These are phyloP conservation scores for Epichloe bromicola DNA, from an alignment of 2,329 filamentous ascomycete species.

Conservation along the genomic window DNA sequence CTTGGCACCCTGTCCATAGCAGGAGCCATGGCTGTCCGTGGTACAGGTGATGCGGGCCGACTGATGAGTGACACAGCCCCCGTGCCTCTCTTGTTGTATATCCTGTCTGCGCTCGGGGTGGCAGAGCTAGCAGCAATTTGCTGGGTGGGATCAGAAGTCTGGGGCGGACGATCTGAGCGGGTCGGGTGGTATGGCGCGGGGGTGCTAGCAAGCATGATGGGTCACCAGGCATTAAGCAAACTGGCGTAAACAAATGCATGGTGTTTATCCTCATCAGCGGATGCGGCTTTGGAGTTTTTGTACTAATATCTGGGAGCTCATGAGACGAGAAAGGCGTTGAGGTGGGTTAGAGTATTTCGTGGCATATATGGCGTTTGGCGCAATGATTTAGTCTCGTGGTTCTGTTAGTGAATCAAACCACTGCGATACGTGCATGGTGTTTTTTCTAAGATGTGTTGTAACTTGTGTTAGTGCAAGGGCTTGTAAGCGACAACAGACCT, in stretches of 20 bases:
- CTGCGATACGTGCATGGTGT: no score
- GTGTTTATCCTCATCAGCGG: neutral
- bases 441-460: no score
- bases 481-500: no score
- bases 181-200: constrained; percentile 16
- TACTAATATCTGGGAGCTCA: no score
- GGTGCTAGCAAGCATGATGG: constrained; percentile 19
- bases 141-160: constrained; percentile 21
- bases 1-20: constrained; percentile 15
- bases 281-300: no score
- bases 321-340: no score
- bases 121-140: constrained; percentile 20
- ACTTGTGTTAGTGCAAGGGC: no score
- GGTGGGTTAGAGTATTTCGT: no score
- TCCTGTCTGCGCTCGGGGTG: constrained; percentile 16
- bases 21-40: constrained; percentile 17
- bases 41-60: constrained; percentile 15
- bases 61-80: constrained; percentile 5
- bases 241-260: neutral
- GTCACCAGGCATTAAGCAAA: constrained; percentile 12
- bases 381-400: no score
- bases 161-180: constrained; percentile 11
- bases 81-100: constrained; percentile 9
- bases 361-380: no score
- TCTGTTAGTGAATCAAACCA: no score